These are phyloP conservation scores for Selaginella moellendorffii DNA, from an alignment of 75 land plant species.

Conservation along the genomic window DNA sequence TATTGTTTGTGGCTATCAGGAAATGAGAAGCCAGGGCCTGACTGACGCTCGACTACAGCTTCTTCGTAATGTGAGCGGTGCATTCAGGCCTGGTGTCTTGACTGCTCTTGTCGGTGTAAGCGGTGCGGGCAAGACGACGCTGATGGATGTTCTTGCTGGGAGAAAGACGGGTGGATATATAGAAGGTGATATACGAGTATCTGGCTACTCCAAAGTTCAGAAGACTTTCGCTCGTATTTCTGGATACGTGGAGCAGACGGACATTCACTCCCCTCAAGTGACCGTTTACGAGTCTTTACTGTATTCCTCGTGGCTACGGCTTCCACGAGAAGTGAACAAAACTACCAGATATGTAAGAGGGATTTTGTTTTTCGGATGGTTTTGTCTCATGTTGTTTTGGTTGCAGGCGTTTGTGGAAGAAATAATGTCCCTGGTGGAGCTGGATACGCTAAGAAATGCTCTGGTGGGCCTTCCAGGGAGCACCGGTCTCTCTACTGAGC, in stretches of 20 bases:
- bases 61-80: neutral
- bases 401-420: conserved; percentile 22
- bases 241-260: conserved; percentile 8
- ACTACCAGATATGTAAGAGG: neutral
- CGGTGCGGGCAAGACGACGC: neutral
- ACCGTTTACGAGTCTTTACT: conserved; percentile 23
- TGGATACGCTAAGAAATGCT: conserved; percentile 13
- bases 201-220: conserved; percentile 3
- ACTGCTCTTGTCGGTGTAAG: neutral
- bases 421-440: conserved; percentile 22
- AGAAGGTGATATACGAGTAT: conserved; percentile 4
- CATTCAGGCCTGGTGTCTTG: neutral
- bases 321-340: conserved; percentile 7
- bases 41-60: neutral
- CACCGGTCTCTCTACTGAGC: conserved; percentile 25
- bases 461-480: conserved; percentile 24
- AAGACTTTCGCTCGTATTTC: conserved; percentile 7
- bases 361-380: neutral
- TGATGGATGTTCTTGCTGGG: neutral
- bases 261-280: conserved; percentile 5
- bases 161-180: conserved; percentile 1
- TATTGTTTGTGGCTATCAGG: neutral
- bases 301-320: conserved; percentile 23
- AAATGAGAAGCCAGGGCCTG: neutral
- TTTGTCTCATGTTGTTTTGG: neutral